Evolutionary conservation across 2,329 filamentous ascomycete genomes (phyloP).

Genomic region (Hypoxylon sp.): DNA sequence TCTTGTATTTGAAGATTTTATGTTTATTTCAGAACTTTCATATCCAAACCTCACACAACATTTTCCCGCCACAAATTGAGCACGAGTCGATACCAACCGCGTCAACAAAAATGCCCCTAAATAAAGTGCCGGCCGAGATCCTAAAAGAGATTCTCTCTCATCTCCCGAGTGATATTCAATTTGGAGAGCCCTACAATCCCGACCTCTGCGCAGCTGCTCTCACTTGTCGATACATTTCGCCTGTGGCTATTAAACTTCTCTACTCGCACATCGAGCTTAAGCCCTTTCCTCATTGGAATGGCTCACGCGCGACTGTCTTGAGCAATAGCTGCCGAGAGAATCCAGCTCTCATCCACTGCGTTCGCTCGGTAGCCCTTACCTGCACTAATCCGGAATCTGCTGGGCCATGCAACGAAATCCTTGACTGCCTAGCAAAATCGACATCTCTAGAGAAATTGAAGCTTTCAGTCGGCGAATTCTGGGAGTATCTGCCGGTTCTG

Average conservation of each 20-base stretch:
- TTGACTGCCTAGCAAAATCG: constrained; percentile 10
- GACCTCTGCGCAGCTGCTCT: constrained; percentile 29
- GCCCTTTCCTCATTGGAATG: neutral
- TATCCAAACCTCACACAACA: neutral
- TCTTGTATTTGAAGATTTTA: too few relatives aligned
- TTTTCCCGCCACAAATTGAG: neutral
- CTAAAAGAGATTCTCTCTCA: constrained; percentile 16
- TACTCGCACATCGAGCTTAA: constrained; percentile 17
- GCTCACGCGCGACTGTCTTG: neutral
- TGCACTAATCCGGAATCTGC: neutral
- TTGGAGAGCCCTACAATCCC: neutral
- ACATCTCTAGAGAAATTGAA: constrained; percentile 12
- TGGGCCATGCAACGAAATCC: constrained; percentile 13
- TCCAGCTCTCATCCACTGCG: constrained; percentile 21
- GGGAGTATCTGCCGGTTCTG: constrained; percentile 1
- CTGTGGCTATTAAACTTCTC: constrained; percentile 4
- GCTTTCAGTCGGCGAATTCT: too few relatives aligned
- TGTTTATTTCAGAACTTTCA: neutral
- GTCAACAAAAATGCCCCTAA: constrained; percentile 12
- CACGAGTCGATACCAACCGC: neutral
- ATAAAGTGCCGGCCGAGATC: constrained; percentile 17
- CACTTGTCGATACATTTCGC: constrained; percentile 27
- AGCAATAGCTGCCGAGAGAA: neutral
- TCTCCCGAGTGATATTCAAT: neutral
- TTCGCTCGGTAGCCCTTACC: neutral